Base-by-base conservation (phyloP, 192 early-diverging fungal genomes). In the Backusella tarrabulga region DNA sequence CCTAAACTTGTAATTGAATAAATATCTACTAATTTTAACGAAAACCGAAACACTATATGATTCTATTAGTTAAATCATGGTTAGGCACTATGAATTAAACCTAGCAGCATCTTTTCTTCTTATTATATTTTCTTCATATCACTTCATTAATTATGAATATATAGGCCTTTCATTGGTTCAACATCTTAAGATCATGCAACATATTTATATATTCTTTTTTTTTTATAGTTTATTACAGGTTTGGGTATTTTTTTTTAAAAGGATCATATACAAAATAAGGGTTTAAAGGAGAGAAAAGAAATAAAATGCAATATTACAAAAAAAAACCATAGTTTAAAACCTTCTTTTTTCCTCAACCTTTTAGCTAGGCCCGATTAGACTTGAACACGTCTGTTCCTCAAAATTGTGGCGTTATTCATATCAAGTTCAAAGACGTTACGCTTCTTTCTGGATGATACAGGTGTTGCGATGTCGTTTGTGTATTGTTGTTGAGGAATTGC, bases 401-500 rank as follows among this genome's bases (percentile, higher is more conserved):
- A 52, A 4, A 87, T 42, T 36, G 84, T 87, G 12, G 85, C 83
- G 12, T 86, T 76, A 21, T 71, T 71, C 63, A 86, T 76, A 50
- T 83, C 75, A 32, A 86, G 73, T 19, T 87, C 80, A 60, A 87
- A 87, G 29, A 41, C 68, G 40, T 79, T 74, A 15, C 67, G 66
- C n/a, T 42, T 66, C 40, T 54, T 50, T 63, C 69, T 68, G 15
- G 67, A 68, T 9, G 67, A 54, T 9, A 46, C 21, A 38, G 77
- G 66, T 21, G 73, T 70, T 34, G 54, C 32, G 21, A 77, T 41
- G 14, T 54, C 42, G 14, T 36, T 17, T 23, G 9, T 71, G 12
- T 44, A 14, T 42, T 3, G 12, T 23, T 73, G 70, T 17, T 76
- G 29, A 34, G 63, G 32, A 40, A 23, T 40, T 1, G 34, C 23